Base-by-base conservation (phyloP, 2,329 filamentous ascomycete species). In the Pezicula rhizophila region DNA sequence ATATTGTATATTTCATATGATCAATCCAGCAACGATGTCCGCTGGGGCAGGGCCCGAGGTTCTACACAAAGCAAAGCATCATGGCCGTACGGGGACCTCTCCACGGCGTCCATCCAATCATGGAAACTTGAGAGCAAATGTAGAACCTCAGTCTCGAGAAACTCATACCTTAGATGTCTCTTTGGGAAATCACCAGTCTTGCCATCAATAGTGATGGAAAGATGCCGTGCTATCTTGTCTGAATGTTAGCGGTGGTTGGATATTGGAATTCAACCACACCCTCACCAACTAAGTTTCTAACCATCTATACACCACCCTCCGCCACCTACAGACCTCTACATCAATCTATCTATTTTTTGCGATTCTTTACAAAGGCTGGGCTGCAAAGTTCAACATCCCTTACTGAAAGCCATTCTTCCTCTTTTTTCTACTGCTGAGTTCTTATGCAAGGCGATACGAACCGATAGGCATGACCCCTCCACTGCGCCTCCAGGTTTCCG, bases 401-500 rank as follows among this genome's bases (percentile, higher is more conserved):
- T 61, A 41, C 57, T 45, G 53, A 46, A 15, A 48, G 47, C 42
- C 46, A 57, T 53, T 48, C 49, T 40, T 43, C 26, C 44, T 42
- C 40, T 14, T 8, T 42, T 26, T 35, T 47, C 20, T 49, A 25
- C 41, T 53, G 17, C 52, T 53, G 34, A 57, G 57, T 57, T 56
- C 48, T 53, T 28, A 59, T 46, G 56, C 51, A 58, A 56, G 54
- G 57, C 52, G 51, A 57, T 51, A 51, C 46, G 31, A 40, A 52
- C 31, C 48, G 45, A 56, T 59, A 56, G 37, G 50, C 44, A 37
- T 12, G n/a, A 42, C 50, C 54, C 53, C 57, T 54, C 49, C 47
- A 47, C 50, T 56, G 56, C 49, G 55, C 54, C 55, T 55, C 51
- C 46, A 41, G 50, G 52, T 51, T 53, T 57, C 40, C 40, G 28